A percentile compares a stretch with the other conserved stretches of the same genome.
These are phyloP conservation scores for Melanogaster broomeanus DNA, from an alignment of 768 basidiomycete genomes.

Conservation along the genomic window DNA sequence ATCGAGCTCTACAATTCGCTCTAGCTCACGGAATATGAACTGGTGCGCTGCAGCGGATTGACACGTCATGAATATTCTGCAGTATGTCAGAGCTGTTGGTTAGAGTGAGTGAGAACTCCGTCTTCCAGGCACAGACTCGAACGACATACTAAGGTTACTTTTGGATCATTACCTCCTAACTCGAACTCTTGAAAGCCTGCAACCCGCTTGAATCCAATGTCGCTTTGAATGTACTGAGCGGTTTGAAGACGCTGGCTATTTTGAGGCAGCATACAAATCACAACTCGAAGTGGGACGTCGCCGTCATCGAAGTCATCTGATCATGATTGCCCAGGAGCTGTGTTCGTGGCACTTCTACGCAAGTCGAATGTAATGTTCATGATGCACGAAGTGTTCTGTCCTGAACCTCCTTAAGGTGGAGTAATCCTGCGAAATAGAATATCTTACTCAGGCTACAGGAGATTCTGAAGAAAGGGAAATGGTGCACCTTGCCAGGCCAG, in stretches of 20 bases:
- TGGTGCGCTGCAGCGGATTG: conserved; percentile 23
- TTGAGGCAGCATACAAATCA: conserved; percentile 26
- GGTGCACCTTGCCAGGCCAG: neutral
- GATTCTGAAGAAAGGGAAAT: neutral
- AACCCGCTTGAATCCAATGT: conserved; percentile 30
- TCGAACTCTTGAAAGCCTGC: conserved; percentile 33
- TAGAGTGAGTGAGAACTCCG: neutral
- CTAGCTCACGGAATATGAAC: conserved; percentile 17
- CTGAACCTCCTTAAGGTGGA: neutral
- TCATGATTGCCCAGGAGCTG: neutral
- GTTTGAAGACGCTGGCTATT: conserved; percentile 15
- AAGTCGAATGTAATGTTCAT: neutral
- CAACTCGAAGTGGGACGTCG: conserved; percentile 13
- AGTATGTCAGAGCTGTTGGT: conserved; percentile 19
- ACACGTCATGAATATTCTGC: conserved; percentile 18
- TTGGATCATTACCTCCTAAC: conserved; percentile 16
- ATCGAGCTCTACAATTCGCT: conserved; percentile 21
- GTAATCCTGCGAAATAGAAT: neutral
- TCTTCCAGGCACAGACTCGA: neutral
- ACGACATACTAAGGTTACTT: conserved; percentile 21
- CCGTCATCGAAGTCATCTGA: neutral
- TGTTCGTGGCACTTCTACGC: neutral
- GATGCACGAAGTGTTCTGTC: neutral
- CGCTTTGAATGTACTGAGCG: conserved; percentile 27
- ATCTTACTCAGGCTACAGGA: no score